Evolutionary conservation across 2,329 filamentous ascomycete genomes (phyloP).

Genomic region (Tympanopsis confertula): DNA sequence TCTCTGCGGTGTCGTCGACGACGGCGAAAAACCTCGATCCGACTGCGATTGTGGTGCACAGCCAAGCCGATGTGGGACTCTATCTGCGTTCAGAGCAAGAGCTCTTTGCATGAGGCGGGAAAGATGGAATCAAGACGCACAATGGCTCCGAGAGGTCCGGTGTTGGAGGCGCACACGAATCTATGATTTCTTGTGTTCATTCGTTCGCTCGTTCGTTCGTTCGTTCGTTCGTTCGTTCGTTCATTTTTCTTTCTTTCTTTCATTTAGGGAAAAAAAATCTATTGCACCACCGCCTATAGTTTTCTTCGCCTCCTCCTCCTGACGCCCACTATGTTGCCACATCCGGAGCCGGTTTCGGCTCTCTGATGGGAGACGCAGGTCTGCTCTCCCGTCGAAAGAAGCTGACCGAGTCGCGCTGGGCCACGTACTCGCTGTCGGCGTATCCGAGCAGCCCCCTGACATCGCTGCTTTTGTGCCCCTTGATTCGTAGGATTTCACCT

Average conservation of each 20-base stretch:
- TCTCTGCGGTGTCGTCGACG: constrained; percentile 73
- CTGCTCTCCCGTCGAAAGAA: constrained; percentile 49
- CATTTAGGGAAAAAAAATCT: too few relatives aligned
- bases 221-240: too few relatives aligned
- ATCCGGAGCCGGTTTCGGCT: constrained; percentile 3
- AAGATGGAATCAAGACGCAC: background rate
- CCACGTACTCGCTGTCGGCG: constrained; percentile 88
- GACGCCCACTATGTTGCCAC: background rate
- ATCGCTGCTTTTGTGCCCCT: constrained; percentile 70
- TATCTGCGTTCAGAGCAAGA: constrained; percentile 77
- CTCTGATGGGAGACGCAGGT: constrained; percentile 33
- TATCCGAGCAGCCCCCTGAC: constrained; percentile 76
- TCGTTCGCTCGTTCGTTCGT: background rate
- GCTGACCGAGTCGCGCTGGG: constrained; percentile 76
- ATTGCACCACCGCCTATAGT: background rate
- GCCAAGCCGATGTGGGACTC: constrained; percentile 89
- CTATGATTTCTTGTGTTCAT: too few relatives aligned
- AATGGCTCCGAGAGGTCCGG: background rate
- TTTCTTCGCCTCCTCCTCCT: background rate
- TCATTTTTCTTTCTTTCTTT: too few relatives aligned
- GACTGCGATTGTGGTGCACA: constrained; percentile 77
- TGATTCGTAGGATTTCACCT: constrained; percentile 71
- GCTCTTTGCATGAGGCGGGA: constrained; percentile 42
- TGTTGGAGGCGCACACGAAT: too few relatives aligned
- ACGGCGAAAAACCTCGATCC: constrained; percentile 79